Base-by-base conservation (phyloP, 306 rosid genomes). In the Pachyrhizus erosus region DNA sequence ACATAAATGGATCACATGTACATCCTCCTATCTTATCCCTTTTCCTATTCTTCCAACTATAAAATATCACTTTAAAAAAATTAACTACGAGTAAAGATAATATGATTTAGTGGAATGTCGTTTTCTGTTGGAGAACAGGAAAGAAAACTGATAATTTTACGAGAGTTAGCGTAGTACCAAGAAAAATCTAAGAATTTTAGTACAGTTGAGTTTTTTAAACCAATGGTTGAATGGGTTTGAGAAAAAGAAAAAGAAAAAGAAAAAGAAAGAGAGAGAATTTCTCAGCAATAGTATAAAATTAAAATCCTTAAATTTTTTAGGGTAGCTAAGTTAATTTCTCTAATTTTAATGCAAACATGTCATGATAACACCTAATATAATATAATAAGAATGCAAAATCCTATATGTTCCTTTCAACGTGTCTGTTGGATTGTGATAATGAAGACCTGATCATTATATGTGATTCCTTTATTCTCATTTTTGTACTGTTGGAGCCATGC, bases 401-500 rank as follows among this genome's bases (percentile, higher is more conserved):
- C n/a, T 49, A 27, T 39, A 29, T 26, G 49, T 29, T 51, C 11
- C 27, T 57, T 31, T 64, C 45, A 29, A 64, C 24, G 24, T 33
- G 70, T 31, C 2, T 64, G 52, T 9, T 72, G 75, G 76, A 81
- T 69, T 9, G 76, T 60, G 84, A 79, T 55, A 52, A 52, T 49
- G 37, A 64, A 83, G 29, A 96, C 99, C 99, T 93, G 93, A 78
- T 92, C 84, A 78, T 83, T 89, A 46, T 87, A 58, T 74, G 18
- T 39, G 48, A 81, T 33, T 82, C 73, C 82, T 79, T 84, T 88
- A 78, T 79, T 90, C 88, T 93, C 91, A 64, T 86, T 88, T 84
- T 90, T 93, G 91, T 86, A 94, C 79, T 90, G 98, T 90, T 92
- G 98, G 74, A 96, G 97, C 99, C 99, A 96, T 92, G 97, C 94